These are phyloP conservation scores for Cruciata laevipes DNA, from an alignment of 257 asterid genomes.

Conservation along the genomic window DNA sequence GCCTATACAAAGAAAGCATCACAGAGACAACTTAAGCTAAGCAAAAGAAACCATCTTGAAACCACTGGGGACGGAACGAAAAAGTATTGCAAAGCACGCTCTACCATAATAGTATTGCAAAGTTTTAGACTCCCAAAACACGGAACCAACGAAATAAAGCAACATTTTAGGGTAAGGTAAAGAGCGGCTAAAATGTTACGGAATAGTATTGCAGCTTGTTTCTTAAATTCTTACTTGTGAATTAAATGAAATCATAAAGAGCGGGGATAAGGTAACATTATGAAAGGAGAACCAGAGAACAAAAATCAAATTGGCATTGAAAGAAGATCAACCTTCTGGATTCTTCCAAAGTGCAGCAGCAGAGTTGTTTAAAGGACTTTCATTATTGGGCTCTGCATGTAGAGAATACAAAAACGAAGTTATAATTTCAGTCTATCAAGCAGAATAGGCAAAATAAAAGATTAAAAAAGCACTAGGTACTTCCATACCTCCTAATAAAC, in stretches of 20 bases:
- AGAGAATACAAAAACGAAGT: constrained; percentile 6
- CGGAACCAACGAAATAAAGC: too few species aligned
- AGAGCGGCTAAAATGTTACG: too few species aligned
- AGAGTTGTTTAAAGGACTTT: constrained; percentile 65
- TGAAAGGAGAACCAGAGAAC: background rate
- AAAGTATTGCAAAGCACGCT: too few species aligned
- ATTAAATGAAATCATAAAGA: background rate
- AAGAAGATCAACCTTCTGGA: constrained; percentile 42
- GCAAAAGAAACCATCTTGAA: background rate
- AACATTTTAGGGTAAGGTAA: too few species aligned
- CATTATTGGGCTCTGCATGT: constrained; percentile 55
- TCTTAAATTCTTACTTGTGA: background rate
- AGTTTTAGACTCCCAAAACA: too few species aligned
- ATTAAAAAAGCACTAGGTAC: background rate
- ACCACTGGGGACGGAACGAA: background rate
- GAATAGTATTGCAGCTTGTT: background rate
- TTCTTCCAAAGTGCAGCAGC: constrained; percentile 81
- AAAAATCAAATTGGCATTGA: background rate
- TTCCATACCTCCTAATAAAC: constrained; percentile 56
- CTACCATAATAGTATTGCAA: background rate
- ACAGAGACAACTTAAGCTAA: background rate
- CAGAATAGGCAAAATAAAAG: background rate
- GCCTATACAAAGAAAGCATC: background rate
- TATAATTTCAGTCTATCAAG: background rate
- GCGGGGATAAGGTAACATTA: background rate